Base-by-base conservation (phyloP, 2,329 filamentous ascomycete genomes). In the Pseudogymnoascus sp. region DNA sequence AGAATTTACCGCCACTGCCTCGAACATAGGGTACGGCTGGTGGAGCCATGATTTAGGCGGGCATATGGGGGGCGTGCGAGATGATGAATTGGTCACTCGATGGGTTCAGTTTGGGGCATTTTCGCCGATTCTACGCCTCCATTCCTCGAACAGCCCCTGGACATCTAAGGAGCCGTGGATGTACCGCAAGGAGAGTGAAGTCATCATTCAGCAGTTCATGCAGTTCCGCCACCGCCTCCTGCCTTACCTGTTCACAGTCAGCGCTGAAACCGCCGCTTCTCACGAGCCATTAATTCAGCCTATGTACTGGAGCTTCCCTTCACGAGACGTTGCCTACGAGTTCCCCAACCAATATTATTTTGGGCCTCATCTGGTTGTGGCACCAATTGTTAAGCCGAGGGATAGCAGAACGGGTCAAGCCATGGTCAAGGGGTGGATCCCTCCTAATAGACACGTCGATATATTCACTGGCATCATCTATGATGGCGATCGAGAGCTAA, bases 21-120 rank as follows among this genome's bases (percentile, higher is more conserved):
- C 83, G 9, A 88, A 88, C 71, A 86, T 88, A 64, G 85, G 85
- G 0, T 88, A 85, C 66, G 85, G 84, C 1, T 87, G 85, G 84
- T 88, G 85, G 85, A 85, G 82, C 60, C 85, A 88, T 70, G 85
- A 88, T 66, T 86, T 88, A 28, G 85, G 85, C n/a, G 85, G 85
- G 0, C 85, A 88, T 69, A 81, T 83, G 68, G 70, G 73, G 1
- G 85, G 85, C 3, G 74, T 73, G 40, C 79, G 81, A 5, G 82
- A 85, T 60, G 84, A 86, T 61, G 83, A 88, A 68, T 75, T 87
- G 7, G 77, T 79, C 1, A 78, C 81, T 1, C 78, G 85, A 17
- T 88, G 85, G 85, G 78, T 86, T 0, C 85, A 88, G 69, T 76
- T 83, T 1, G 85, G 85, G 4, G 80, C 79, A 53, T 85, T 85